Percentiles rank a stretch among this genome's conserved stretches.
phyloP scores from a whole-genome alignment of 208 protist genomes.

The Leishmania braziliensis region DNA sequence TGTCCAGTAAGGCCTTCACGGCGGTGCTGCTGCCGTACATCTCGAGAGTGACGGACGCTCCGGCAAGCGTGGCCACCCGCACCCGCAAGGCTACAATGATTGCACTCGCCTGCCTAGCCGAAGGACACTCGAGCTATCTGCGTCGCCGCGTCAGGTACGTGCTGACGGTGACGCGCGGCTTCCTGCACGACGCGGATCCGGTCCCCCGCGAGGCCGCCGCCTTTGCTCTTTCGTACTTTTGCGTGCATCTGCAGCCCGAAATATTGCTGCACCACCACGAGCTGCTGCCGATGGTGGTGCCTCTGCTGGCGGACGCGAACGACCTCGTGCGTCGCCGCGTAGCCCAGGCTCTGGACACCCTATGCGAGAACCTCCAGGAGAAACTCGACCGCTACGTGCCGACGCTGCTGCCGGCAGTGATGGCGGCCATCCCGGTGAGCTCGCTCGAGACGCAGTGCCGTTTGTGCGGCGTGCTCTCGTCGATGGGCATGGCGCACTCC shows the following conservation, averaged over 20 bases:
- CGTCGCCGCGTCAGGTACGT: conserved; percentile 76
- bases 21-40: conserved; percentile 61
- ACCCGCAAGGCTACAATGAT: conserved; percentile 79
- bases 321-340: conserved; percentile 73
- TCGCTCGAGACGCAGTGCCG: conserved; percentile 72
- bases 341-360: conserved; percentile 71
- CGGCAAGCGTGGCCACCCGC: conserved; percentile 28
- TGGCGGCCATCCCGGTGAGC: conserved; percentile 53
- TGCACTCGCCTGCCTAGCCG: conserved; percentile 67
- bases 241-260: conserved; percentile 80
- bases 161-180: conserved; percentile 52
- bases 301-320: conserved; percentile 63
- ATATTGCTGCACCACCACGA: conserved; percentile 73
- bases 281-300: conserved; percentile 73
- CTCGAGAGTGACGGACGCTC: conserved; percentile 42
- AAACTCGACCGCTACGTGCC: conserved; percentile 80
- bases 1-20: conserved; percentile 66
- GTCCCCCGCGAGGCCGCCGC: conserved; percentile 75
- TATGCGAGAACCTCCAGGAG: conserved; percentile 84
- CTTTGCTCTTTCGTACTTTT: conserved; percentile 78
- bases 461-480: conserved; percentile 76
- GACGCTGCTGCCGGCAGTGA: conserved; percentile 57
- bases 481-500: conserved; percentile 71
- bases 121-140: conserved; percentile 70
- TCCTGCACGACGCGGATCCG: conserved; percentile 54